Base-by-base conservation (phyloP, 768 basidiomycete genomes). In the Hortiboletus flavorubellus region DNA sequence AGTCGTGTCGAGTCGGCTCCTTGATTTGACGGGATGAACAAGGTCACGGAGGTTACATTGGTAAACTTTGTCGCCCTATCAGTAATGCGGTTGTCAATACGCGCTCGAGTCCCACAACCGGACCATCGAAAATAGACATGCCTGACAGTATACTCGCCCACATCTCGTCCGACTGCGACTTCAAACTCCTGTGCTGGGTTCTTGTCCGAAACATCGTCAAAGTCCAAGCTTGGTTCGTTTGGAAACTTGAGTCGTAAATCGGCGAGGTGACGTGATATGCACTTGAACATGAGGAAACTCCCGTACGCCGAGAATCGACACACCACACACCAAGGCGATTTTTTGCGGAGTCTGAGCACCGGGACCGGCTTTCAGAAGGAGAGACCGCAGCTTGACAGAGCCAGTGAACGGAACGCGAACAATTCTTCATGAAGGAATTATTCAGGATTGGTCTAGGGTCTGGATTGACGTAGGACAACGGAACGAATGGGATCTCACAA, bases 121-220 rank as follows among this genome's bases (percentile, higher is more conserved):
- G 18, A n/a, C 11, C 35, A 33, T 33, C 5, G 30, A 45, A 29
- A 6, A 29, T 23, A 31, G 23, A 72, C 79, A 54, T 67, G 88
- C 94, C 88, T 90, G 53, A 95, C 76, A 39, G 85, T 76, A 66
- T 95, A 96, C 70, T 95, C 92, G 39, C 89, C 92, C 12, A 92
- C 80, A 51, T 92, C 90, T 54, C 84, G 76, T 12, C 83, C 82
- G 61, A 86, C 79, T 0, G 86, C 81, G 6, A 93, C 74, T 14
- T 80, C 75, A 43, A 94, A 81, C 58, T 88, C 85, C 67, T 96
- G 93, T 0, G 84, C 77, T 3, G 90, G 80, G 7, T 73, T 78
- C 56, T 73, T 78, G 35, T 87, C 80, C 5, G 73, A 67, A 11
- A 88, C 78, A 53, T 93, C 89, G 29, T 82, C 79, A 66, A 97